Base-by-base conservation (phyloP, 2,329 filamentous ascomycete species). In the Stromatinia cepivora region DNA sequence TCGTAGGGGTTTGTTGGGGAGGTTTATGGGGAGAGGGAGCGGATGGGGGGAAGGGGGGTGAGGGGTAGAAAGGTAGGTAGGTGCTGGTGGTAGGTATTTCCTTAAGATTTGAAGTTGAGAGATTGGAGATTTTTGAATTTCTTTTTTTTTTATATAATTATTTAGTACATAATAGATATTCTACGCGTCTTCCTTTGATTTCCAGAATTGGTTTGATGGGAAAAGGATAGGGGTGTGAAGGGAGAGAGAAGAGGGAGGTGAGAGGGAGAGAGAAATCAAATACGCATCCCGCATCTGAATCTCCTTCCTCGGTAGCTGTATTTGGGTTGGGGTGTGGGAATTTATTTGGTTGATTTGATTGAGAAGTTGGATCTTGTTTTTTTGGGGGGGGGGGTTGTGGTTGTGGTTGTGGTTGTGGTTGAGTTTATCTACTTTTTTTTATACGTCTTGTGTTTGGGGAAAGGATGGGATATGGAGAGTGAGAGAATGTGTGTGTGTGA, bases 131-230 rank as follows among this genome's bases (percentile, higher is more conserved):
- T 31, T 3, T 31, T 31, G 31, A 31, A 31, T 17, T 53, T 28
- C 11, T 17, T 28, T 25, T 25, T 52, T 52, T 8, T 52, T 25
- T 6, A 3, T 11, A 28, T 28, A 28, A n/a, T 7, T 53, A 28
- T 11, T 17, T 8, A 17, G 7, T 17, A 3, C 28, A n/a, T 53
- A 6, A 4, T 48, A 48, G 7, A 9, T n/a, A 7, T 50, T 9
- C n/a, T 31, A 31, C 31, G 4, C 31, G 4, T n/a, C 8, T 50
- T 53, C 25, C 15, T 31, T 53, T 20, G 10, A 3, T 34, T n/a
- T 36, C 2, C 0, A 31, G 3, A 10, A 56, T 28, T 2, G 0
- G 8, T 3, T 10, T 22, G 4, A 25, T 1, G 15, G 1, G 5
- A 28, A 22, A 3, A 54, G 28, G 2, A 34, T 15, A 31, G 52